Base-by-base conservation (phyloP, 2,329 filamentous ascomycete genomes). In the Reticulascus tulasneorum region DNA sequence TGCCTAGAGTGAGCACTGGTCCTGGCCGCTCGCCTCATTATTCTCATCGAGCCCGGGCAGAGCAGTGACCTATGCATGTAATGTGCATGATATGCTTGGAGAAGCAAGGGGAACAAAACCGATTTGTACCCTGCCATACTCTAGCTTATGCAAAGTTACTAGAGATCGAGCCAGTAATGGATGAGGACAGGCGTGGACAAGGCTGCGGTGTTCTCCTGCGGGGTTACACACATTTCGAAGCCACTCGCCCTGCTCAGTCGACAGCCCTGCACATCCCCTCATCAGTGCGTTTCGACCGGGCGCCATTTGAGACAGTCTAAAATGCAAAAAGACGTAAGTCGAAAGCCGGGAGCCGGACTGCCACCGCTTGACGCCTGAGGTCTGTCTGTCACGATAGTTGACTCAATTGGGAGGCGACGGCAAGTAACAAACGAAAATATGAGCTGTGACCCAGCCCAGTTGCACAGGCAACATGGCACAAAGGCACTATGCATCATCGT, bases 211-310 rank as follows among this genome's bases (percentile, higher is more conserved):
- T 18, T 37, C 23, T 18, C 21, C 23, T 41, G 43, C 40, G 33
- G 33, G 42, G 36, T 43, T 7, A 24, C 35, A 35, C 33, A 25
- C 24, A 19, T n/a, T 23, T 18, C n/a, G 16, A 19, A 24, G 22
- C 29, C 32, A 42, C 22, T 40, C 40, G 40, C 40, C 40, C 28
- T 45, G 28, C 25, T 36, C 44, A 42, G 32, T 40, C 38, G 22
- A 33, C 21, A 40, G 43, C 30, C 34, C 45, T 42, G 42, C 33
- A 27, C 36, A 38, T 23, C 32, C 31, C 21, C 26, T 19, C 32
- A n/a, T 32, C 16, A 19, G 12, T 9, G 23, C 29, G 40, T 42
- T 42, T 42, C 40, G 30, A 29, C 9, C 29, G 15, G 29, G 37
- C n/a, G n/a, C 13, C 13, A 35, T 38, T 25, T 33, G 40, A 42